These are phyloP conservation scores for Lepiota venenata DNA, from an alignment of 768 basidiomycete species.

Conservation along the genomic window DNA sequence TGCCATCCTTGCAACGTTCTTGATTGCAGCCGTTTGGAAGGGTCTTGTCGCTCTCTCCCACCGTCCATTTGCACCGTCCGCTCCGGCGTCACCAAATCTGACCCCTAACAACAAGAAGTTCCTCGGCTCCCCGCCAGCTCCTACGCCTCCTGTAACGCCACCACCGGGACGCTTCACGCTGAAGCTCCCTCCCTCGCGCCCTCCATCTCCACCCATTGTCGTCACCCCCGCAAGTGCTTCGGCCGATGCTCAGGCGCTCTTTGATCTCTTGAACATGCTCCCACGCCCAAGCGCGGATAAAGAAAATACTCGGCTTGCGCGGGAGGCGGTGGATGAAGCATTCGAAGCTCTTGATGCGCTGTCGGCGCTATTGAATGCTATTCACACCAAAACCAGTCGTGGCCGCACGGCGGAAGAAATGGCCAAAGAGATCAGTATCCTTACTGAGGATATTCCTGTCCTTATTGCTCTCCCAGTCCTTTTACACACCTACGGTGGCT, in stretches of 20 bases:
- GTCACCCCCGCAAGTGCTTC: slow-evolving; percentile 39
- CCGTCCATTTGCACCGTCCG: slow-evolving; percentile 41
- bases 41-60: slow-evolving; percentile 68
- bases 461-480: slow-evolving; percentile 71
- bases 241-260: slow-evolving; percentile 59
- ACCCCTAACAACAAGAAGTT: slow-evolving; percentile 32
- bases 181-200: slow-evolving; percentile 66
- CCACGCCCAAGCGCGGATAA: slow-evolving; percentile 57
- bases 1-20: slow-evolving; percentile 61
- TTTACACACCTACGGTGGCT: slow-evolving; percentile 42
- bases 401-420: slow-evolving; percentile 21
- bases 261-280: slow-evolving; percentile 54
- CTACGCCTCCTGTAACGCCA: slow-evolving; percentile 54
- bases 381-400: slow-evolving; percentile 21
- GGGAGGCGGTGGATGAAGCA: slow-evolving; percentile 80
- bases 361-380: slow-evolving; percentile 51
- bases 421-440: slow-evolving; percentile 42
- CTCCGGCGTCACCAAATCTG: slow-evolving; percentile 31
- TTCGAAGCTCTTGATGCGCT: slow-evolving; percentile 62
- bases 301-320: slow-evolving; percentile 52
- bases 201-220: slow-evolving; percentile 53
- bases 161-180: slow-evolving; percentile 58
- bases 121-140: slow-evolving; percentile 32
- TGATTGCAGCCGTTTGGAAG: slow-evolving; percentile 75
- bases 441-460: slow-evolving; percentile 68